Conservation (phyloP, 2,329 filamentous ascomycete genomes). For the Allantophomopsis lycopodina region DNA sequence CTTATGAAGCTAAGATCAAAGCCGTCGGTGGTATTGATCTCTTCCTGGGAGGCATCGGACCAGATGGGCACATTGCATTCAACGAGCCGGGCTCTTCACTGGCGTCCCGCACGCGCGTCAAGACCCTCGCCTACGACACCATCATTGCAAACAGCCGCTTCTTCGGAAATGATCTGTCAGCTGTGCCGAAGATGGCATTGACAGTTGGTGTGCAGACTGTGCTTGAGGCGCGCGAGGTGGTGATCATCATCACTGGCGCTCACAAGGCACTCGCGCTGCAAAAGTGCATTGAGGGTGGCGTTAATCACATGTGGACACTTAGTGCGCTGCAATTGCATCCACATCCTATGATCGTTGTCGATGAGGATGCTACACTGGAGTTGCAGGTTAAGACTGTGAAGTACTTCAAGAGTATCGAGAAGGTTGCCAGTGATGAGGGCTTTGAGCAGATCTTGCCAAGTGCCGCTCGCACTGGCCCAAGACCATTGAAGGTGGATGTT, state of each 20-base stretch:
- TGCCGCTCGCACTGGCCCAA: slow-evolving; percentile 36
- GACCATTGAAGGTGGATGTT: slow-evolving; percentile 6
- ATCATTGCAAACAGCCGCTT: slow-evolving; percentile 77
- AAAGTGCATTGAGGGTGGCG: slow-evolving; percentile 65
- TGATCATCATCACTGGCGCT: slow-evolving; percentile 69
- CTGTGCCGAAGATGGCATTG: slow-evolving; percentile 70
- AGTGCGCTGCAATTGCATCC: slow-evolving; percentile 70
- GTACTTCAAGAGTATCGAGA: slow-evolving; percentile 62
- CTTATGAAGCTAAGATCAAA: slow-evolving; percentile 69
- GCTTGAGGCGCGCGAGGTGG: slow-evolving; percentile 66
- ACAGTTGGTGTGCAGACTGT: slow-evolving; percentile 79
- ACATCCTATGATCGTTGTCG: slow-evolving; percentile 70
- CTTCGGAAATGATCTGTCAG: slow-evolving; percentile 59
- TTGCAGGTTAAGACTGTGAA: slow-evolving; percentile 61
- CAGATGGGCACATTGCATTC: slow-evolving; percentile 82
- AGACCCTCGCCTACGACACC: slow-evolving; percentile 78
- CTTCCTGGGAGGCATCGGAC: slow-evolving; percentile 74
- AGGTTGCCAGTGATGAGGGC: slow-evolving; percentile 40
- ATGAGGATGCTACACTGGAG: slow-evolving; percentile 66
- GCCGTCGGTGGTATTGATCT: slow-evolving; percentile 67
- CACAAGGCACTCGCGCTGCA: slow-evolving; percentile 72
- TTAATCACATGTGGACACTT: slow-evolving; percentile 87
- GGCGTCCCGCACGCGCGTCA: slow-evolving; percentile 66
- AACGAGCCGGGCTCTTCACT: slow-evolving; percentile 78
- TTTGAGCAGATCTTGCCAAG: slow-evolving; percentile 45